phyloP scores from a whole-genome alignment of 2,329 filamentous ascomycete species.

The Fonsecaea pedrosoi region DNA sequence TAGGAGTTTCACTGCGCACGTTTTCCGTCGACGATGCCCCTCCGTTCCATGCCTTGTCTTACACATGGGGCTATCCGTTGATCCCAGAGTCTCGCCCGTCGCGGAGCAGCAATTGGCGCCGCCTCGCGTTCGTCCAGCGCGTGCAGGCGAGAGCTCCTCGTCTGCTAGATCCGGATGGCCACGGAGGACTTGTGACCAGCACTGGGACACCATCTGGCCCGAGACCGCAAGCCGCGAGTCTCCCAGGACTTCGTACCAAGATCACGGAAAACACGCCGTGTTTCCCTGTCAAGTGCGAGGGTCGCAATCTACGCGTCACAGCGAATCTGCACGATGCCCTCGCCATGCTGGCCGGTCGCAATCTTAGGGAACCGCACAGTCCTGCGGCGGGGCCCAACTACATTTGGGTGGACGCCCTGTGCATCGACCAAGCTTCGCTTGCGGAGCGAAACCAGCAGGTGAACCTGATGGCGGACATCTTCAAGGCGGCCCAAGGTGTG shows the following conservation, averaged over 20 bases:
- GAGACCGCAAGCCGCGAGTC: background rate
- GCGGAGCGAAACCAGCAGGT: slow-evolving; percentile 32
- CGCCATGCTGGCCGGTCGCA: slow-evolving; percentile 2
- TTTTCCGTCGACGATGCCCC: slow-evolving; percentile 14
- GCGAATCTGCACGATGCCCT: slow-evolving; percentile 23
- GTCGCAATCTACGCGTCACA: slow-evolving; percentile 15
- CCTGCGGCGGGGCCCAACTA: slow-evolving; percentile 1
- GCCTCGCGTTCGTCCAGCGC: slow-evolving; percentile 16
- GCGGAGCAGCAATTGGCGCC: slow-evolving; percentile 18
- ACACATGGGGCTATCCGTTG: slow-evolving; percentile 23
- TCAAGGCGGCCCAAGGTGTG: slow-evolving; percentile 14
- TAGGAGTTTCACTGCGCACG: slow-evolving; percentile 16
- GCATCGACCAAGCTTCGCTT: slow-evolving; percentile 35
- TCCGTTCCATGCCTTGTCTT: slow-evolving; percentile 20
- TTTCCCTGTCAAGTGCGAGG: slow-evolving; percentile 21
- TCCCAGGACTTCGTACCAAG: background rate
- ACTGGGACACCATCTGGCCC: background rate
- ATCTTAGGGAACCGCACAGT: background rate
- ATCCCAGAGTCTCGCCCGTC: slow-evolving; percentile 17
- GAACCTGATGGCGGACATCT: slow-evolving; percentile 35
- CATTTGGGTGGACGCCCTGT: slow-evolving; percentile 37
- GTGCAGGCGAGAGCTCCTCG: slow-evolving; percentile 10
- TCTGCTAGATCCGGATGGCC: slow-evolving; percentile 13
- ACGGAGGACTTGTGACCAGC: background rate
- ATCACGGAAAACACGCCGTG: slow-evolving; percentile 18